Evolutionary conservation across 768 basidiomycete genomes (phyloP).

Genomic region (Paxillus rubicundulus): DNA sequence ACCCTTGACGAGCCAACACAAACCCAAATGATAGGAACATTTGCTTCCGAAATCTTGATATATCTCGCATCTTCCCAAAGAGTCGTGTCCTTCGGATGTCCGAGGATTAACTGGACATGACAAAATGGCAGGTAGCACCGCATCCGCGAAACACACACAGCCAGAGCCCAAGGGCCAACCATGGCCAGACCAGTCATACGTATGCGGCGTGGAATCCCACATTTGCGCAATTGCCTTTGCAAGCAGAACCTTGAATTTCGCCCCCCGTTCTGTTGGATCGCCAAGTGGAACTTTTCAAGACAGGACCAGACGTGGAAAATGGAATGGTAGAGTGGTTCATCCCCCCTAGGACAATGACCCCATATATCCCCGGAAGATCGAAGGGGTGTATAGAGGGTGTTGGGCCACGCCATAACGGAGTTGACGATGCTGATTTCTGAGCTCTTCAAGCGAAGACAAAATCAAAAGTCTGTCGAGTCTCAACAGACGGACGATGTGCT

Average conservation of each 20-base stretch:
- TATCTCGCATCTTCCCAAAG: not conserved
- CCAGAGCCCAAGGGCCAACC: too few species aligned
- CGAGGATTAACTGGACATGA: conserved; percentile 3
- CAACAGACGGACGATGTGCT: not conserved
- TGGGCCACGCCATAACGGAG: too few species aligned
- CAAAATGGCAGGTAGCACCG: not conserved
- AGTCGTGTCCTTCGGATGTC: conserved; percentile 1
- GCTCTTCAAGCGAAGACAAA: not conserved
- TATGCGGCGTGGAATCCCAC: not conserved
- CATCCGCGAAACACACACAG: not conserved
- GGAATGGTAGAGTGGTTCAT: conserved; percentile 10
- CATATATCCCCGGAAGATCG: conserved; percentile 13
- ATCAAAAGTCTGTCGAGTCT: not conserved
- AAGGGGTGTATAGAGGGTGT: not conserved
- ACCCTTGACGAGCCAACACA: too few species aligned
- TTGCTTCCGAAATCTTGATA: not conserved
- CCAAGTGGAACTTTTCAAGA: not conserved
- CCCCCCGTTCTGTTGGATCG: not conserved
- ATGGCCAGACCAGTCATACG: not conserved
- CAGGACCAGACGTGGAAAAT: not conserved
- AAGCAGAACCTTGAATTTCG: not conserved
- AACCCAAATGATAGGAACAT: not conserved
- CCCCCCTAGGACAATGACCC: conserved; percentile 2
- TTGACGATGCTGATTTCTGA: too few species aligned
- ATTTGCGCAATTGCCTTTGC: not conserved